Evolutionary conservation across 306 rosid genomes (phyloP), one percentile per base, ranked within the genome.

Genomic region (Amphicarpaea edgeworthii): DNA sequence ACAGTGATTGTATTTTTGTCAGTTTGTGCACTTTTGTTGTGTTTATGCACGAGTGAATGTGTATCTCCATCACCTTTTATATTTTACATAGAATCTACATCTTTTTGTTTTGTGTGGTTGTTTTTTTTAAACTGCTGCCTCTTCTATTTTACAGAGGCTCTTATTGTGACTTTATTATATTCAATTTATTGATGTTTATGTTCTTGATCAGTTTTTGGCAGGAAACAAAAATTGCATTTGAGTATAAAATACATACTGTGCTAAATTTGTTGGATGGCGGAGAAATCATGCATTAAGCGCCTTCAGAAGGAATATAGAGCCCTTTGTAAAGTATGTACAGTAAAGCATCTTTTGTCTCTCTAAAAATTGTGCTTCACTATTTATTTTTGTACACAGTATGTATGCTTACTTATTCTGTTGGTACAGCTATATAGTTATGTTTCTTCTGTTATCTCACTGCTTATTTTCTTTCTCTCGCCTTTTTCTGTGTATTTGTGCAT

Each of bases 261-360:
- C 38, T 21, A 69, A 72, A 77, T 73, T 77, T 17, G 78, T 78
- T 85, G 63, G 81, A 96, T 96, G 99, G 99, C 99, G 19, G 98
- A 92, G 54, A 96, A 89, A 81, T 65, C 98, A 50, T 96, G 99
- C 76, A 40, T 89, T 90, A 90, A 90, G 89, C 95, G 98, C 75
- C 96, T 96, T 81, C 99, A 96, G 77, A 96, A 90, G 88, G 99
- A 96, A 86, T 96, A 89, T 69, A 90, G 99, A 89, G 92, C 99
- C n/a, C 92, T 96, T 49, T 96, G 99, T 85, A 96, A 96, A 87
- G 99, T 95, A 86, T 85, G 97, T 90, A 79, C 19, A 83, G 97
- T 90, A 79, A n/a, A 83, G 3, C 46, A 78, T 75, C 70, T 73
- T 63, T 73, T 54, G 80, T 64, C 38, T 42, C 12, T 21, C 66